phyloP scores from a whole-genome alignment of 352 stramenopile species.

The Aphanomyces cochlioides region DNA sequence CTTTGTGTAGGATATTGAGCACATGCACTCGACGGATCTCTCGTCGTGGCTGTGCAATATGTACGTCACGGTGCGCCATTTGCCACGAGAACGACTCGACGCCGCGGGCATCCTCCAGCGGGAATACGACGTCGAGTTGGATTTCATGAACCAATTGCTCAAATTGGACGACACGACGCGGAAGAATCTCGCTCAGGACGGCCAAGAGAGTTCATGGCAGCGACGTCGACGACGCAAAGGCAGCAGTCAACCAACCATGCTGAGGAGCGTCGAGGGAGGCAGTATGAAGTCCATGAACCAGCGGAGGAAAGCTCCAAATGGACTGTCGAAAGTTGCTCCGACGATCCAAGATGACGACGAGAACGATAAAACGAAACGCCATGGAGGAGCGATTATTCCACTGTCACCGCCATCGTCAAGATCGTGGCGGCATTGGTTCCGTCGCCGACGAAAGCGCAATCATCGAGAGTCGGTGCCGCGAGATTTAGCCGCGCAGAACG shows the following conservation, averaged over 20 bases:
- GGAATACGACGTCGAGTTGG: conserved; percentile 37
- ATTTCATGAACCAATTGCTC: conserved; percentile 30
- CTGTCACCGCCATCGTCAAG: not conserved
- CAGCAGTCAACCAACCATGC: too few relatives aligned
- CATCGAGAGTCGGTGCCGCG: too few relatives aligned
- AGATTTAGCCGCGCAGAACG: too few relatives aligned
- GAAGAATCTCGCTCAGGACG: not conserved
- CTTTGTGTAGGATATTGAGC: conserved; percentile 52
- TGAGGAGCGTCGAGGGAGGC: not conserved
- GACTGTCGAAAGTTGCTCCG: not conserved
- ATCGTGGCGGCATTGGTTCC: conserved; percentile 23
- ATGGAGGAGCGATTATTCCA: not conserved
- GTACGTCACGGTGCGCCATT: conserved; percentile 69
- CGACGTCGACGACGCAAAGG: too few relatives aligned
- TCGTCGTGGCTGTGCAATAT: conserved; percentile 87
- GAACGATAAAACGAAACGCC: not conserved
- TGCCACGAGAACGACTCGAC: conserved; percentile 31
- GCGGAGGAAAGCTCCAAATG: not conserved
- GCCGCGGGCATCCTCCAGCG: conserved; percentile 22
- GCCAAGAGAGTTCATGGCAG: not conserved
- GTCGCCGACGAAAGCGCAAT: not conserved
- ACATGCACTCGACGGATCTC: conserved; percentile 62
- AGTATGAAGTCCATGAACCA: not conserved
- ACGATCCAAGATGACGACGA: conserved; percentile 30
- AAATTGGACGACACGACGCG: conserved; percentile 21